These are phyloP conservation scores for Guadua angustifolia DNA, from an alignment of 176 grass and related monocot species.

Conservation along the genomic window DNA sequence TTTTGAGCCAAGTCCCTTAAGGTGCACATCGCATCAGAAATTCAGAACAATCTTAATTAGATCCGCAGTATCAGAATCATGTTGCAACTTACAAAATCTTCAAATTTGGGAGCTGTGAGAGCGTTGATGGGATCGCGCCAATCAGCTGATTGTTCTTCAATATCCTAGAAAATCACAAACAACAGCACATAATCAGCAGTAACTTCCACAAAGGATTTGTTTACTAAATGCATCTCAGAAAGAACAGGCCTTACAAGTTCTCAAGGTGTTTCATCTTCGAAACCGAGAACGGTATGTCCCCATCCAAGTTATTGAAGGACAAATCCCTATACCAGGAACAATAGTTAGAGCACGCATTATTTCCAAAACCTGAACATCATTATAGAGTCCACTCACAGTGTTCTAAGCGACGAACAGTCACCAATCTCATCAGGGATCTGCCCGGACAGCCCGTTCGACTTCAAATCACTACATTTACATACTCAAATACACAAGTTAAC, in stretches of 20 bases:
- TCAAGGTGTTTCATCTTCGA: slow-evolving; percentile 93
- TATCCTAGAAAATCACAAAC: slow-evolving; percentile 54
- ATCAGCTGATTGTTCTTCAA: slow-evolving; percentile 93
- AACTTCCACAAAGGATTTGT: background rate
- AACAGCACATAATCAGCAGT: background rate
- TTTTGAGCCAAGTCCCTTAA: slow-evolving; percentile 97
- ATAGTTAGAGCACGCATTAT: background rate
- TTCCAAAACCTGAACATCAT: background rate
- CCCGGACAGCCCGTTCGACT: slow-evolving; percentile 76
- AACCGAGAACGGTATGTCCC: slow-evolving; percentile 92
- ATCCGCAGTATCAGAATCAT: background rate
- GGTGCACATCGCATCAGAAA: slow-evolving; percentile 11
- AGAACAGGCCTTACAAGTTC: slow-evolving; percentile 57
- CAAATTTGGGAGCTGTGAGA: slow-evolving; percentile 92
- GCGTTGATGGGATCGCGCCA: slow-evolving; percentile 78
- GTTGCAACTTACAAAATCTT: slow-evolving; percentile 77
- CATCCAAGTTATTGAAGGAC: slow-evolving; percentile 90
- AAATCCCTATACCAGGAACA: slow-evolving; percentile 63
- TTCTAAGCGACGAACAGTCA: slow-evolving; percentile 71
- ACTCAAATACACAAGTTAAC: background rate
- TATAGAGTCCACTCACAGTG: slow-evolving; percentile 57
- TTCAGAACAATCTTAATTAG: background rate
- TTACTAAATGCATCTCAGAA: background rate
- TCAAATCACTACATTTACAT: slow-evolving; percentile 62
- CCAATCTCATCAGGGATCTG: slow-evolving; percentile 98